Evolutionary conservation across 2,329 filamentous ascomycete species (phyloP).

Genomic region (Penicillium sp.): DNA sequence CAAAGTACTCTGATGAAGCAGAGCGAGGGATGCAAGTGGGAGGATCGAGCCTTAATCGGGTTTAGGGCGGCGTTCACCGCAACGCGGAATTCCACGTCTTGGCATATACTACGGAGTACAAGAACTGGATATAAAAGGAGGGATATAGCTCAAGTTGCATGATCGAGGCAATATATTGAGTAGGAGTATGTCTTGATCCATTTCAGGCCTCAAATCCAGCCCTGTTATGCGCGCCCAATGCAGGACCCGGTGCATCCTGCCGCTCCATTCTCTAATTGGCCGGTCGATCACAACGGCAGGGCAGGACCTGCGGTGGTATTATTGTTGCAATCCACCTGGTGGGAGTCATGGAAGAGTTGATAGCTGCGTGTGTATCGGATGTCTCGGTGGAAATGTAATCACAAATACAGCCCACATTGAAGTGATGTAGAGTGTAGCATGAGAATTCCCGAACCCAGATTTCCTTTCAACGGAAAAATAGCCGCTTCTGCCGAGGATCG

Average conservation of each 20-base stretch:
- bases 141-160: no score
- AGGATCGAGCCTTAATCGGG: slow-evolving; percentile 19
- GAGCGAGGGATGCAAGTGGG: slow-evolving; percentile 9
- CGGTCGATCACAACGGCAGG: slow-evolving; percentile 7
- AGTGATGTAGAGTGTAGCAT: neutral
- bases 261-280: slow-evolving; percentile 21
- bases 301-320: no score
- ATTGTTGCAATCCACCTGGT: no score
- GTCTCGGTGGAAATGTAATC: no score
- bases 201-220: neutral
- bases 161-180: neutral
- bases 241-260: slow-evolving; percentile 7
- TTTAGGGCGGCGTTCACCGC: slow-evolving; percentile 26
- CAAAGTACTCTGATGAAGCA: no score
- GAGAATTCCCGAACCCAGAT: no score
- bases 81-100: slow-evolving; percentile 11
- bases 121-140: neutral
- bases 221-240: slow-evolving; percentile 6
- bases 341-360: no score
- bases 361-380: no score
- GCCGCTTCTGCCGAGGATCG: slow-evolving; percentile 32
- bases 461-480: slow-evolving; percentile 30
- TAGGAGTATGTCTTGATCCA: neutral
- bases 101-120: slow-evolving; percentile 1
- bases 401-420: no score